Base-by-base conservation (phyloP, 2,329 filamentous ascomycete genomes). In the Colletotrichum gigasporum region DNA sequence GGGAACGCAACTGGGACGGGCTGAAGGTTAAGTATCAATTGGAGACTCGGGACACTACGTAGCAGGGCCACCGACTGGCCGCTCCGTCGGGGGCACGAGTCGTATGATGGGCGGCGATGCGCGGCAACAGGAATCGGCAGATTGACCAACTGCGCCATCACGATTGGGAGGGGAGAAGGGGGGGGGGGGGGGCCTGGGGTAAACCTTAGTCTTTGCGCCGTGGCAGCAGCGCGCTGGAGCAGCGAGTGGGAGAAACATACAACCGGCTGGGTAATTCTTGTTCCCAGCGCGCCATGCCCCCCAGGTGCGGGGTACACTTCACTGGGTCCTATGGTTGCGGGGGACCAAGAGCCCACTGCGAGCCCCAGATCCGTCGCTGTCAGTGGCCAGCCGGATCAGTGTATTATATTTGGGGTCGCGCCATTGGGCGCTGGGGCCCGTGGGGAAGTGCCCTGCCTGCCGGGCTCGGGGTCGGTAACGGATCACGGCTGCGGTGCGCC, bases 81-180 rank as follows among this genome's bases (percentile, higher is more conserved):
- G n/a, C n/a, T n/a, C n/a, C n/a, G n/a, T n/a, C n/a, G 35, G 20
- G 24, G 50, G 35, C 51, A 35, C 53, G 53, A 47, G 53, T 56
- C 41, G 53, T 56, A 56, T 56, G 53, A 56, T 47, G 53, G 12
- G 53, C 53, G 53, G 53, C 53, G 47, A 56, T 47, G 53, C 16
- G 53, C 53, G 53, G 53, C 53, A 56, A 56, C 18, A 45, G 41
- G 37, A 12, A 18, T 56, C 53, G 53, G 53, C 53, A 56, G 37
- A 56, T 45, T 37, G 37, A 28, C 35, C 16, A 54, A 42, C 28
- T 16, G 26, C 35, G 51, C 37, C 7, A 42, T 42, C 24, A 54
- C 37, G 51, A 54, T 42, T 41, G 35, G 51, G n/a, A n/a, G n/a
- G n/a, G n/a, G n/a, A n/a, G n/a, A n/a, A n/a, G n/a, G n/a, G n/a